phyloP scores from a whole-genome alignment of 208 protist genomes.

The Phytomonas sp. region DNA sequence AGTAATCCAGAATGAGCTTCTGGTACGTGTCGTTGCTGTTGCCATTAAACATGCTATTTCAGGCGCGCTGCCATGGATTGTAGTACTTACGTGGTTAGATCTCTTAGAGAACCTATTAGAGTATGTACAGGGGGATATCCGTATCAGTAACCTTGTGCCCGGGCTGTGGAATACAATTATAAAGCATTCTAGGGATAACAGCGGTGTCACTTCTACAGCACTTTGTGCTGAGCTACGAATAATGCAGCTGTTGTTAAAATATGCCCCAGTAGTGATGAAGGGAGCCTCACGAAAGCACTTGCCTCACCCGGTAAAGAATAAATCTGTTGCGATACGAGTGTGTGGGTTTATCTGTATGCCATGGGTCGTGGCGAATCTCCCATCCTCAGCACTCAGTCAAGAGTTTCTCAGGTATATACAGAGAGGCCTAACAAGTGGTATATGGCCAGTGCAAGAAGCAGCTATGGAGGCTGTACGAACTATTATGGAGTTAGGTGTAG shows the following conservation, averaged over 20 bases:
- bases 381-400: slow-evolving; percentile 4
- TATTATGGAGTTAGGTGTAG: slow-evolving; percentile 15
- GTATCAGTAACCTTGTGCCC: slow-evolving; percentile 17
- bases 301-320: slow-evolving; percentile 40
- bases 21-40: slow-evolving; percentile 21
- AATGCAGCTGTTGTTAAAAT: slow-evolving; percentile 37
- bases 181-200: slow-evolving; percentile 14
- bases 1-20: slow-evolving; percentile 9
- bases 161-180: slow-evolving; percentile 13
- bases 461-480: slow-evolving; percentile 14
- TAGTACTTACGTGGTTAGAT: slow-evolving; percentile 29
- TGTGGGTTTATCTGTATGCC: slow-evolving; percentile 34
- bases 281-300: slow-evolving; percentile 29
- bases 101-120: slow-evolving; percentile 24
- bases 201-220: slow-evolving; percentile 18
- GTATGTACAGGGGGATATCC: slow-evolving; percentile 7
- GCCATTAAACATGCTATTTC: slow-evolving; percentile 29
- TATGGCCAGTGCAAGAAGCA: slow-evolving; percentile 16
- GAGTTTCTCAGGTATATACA: slow-evolving; percentile 22
- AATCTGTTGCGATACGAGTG: slow-evolving; percentile 27
- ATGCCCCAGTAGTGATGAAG: slow-evolving; percentile 20
- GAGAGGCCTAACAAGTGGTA: slow-evolving; percentile 16
- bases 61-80: slow-evolving; percentile 37
- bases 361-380: slow-evolving; percentile 16
- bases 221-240: slow-evolving; percentile 30